phyloP scores from a whole-genome alignment of 495 filamentous ascomycete genomes.

The Penicillium angulare region DNA sequence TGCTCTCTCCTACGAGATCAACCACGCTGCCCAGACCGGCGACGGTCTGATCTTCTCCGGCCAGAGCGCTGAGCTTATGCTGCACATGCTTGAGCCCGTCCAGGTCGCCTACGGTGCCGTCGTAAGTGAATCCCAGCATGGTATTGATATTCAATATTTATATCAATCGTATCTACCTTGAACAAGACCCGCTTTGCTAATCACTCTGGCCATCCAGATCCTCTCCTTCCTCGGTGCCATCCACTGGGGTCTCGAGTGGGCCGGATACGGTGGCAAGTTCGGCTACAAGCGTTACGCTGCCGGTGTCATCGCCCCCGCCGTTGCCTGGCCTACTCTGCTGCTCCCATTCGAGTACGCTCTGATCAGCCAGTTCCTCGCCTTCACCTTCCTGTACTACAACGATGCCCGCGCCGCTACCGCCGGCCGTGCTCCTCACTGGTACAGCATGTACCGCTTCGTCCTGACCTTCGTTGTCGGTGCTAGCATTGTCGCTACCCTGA shows the following conservation, averaged over 20 bases:
- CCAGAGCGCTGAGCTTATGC: constrained; percentile 67
- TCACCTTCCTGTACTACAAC: constrained; percentile 85
- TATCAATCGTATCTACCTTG: too few species aligned
- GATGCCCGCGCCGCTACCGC: constrained; percentile 71
- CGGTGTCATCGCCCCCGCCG: constrained; percentile 75
- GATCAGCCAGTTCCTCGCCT: constrained; percentile 85
- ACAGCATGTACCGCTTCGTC: constrained; percentile 90
- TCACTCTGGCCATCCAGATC: constrained; percentile 50
- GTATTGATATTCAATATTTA: background rate
- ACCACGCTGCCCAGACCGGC: constrained; percentile 58
- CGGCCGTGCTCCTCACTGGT: constrained; percentile 92
- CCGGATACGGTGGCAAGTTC: constrained; percentile 67
- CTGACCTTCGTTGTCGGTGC: constrained; percentile 90
- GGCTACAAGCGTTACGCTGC: constrained; percentile 77
- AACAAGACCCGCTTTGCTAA: constrained; percentile 1
- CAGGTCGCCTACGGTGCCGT: constrained; percentile 94
- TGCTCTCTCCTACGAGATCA: constrained; percentile 79
- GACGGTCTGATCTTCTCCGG: constrained; percentile 64
- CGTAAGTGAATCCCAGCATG: constrained; percentile 47
- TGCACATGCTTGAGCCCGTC: constrained; percentile 82
- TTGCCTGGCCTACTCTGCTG: constrained; percentile 92
- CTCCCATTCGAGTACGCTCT: constrained; percentile 86
- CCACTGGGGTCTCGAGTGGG: constrained; percentile 90
- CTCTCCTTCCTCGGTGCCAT: constrained; percentile 95
- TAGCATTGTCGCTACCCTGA: constrained; percentile 79